Conservation (phyloP, 2,329 filamentous ascomycete genomes). For the Xylaria sp. region DNA sequence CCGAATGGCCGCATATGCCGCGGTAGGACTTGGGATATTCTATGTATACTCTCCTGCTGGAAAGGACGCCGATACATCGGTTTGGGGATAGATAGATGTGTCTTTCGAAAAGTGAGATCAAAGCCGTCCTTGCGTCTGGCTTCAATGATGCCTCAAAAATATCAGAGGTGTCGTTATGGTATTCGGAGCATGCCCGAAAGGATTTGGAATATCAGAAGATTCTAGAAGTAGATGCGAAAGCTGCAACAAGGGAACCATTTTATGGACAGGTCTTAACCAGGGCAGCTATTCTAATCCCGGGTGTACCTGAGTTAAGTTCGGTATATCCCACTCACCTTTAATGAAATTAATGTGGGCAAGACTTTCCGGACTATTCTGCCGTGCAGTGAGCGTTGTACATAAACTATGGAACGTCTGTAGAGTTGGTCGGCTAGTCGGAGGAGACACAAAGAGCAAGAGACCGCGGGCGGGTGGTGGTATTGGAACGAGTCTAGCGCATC, state of each 20-base stretch:
- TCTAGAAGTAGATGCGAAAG: not conserved
- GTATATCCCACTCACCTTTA: too few species aligned
- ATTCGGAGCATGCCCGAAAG: not conserved
- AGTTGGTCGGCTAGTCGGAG: too few species aligned
- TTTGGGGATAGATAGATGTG: not conserved
- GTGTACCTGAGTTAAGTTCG: too few species aligned
- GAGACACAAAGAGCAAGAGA: too few species aligned
- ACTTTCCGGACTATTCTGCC: too few species aligned
- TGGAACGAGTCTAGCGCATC: too few species aligned
- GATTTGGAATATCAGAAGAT: not conserved
- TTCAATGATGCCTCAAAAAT: not conserved
- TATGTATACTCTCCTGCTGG: not conserved
- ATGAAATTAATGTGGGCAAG: too few species aligned
- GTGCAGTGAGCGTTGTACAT: too few species aligned
- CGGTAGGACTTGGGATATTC: not conserved
- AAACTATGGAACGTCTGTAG: too few species aligned
- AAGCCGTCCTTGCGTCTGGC: not conserved
- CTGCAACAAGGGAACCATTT: not conserved
- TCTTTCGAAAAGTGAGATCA: not conserved
- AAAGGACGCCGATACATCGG: not conserved
- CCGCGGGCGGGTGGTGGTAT: too few species aligned
- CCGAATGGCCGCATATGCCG: not conserved
- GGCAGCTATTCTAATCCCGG: not conserved
- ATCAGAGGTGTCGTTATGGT: not conserved
- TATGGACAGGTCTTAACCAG: not conserved